phyloP scores from a whole-genome alignment of 352 stramenopile species.

The Globisporangium carolinianum region DNA sequence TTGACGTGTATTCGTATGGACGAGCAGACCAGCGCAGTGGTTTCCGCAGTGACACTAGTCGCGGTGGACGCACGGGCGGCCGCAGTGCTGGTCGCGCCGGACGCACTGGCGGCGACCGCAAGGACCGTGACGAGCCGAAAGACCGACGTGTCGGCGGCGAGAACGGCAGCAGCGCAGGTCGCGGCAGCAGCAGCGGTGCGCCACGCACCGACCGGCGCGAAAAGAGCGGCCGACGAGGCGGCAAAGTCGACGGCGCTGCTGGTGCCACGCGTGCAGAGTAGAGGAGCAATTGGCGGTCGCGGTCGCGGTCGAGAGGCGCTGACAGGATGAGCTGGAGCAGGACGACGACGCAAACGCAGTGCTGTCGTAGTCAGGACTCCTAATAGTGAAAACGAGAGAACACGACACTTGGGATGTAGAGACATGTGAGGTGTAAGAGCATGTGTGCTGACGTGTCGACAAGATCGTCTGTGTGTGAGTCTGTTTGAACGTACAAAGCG shows the following conservation, averaged over 20 bases:
- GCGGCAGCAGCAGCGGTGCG: slow-evolving; percentile 5
- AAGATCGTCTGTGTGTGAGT: too few relatives aligned
- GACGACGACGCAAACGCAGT: too few relatives aligned
- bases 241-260: slow-evolving; percentile 46
- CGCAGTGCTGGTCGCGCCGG: slow-evolving; percentile 40
- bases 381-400: too few relatives aligned
- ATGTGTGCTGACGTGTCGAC: too few relatives aligned
- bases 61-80: slow-evolving; percentile 38
- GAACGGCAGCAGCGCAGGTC: slow-evolving; percentile 13
- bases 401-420: too few relatives aligned
- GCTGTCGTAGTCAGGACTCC: too few relatives aligned
- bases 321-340: too few relatives aligned
- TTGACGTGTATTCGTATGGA: background rate
- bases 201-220: slow-evolving; percentile 42
- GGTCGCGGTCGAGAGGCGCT: too few relatives aligned
- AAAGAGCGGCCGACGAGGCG: slow-evolving; percentile 58
- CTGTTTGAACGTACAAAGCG: too few relatives aligned
- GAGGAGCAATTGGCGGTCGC: background rate
- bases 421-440: too few relatives aligned
- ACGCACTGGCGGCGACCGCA: slow-evolving; percentile 45
- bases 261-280: slow-evolving; percentile 39
- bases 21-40: slow-evolving; percentile 30
- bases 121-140: slow-evolving; percentile 61
- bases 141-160: slow-evolving; percentile 19
- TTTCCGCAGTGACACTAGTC: slow-evolving; percentile 38